A percentile compares a stretch with the other conserved stretches of the same genome.
These are phyloP conservation scores for Leccinum rimulosum DNA, from an alignment of 768 basidiomycete genomes.

Conservation along the genomic window DNA sequence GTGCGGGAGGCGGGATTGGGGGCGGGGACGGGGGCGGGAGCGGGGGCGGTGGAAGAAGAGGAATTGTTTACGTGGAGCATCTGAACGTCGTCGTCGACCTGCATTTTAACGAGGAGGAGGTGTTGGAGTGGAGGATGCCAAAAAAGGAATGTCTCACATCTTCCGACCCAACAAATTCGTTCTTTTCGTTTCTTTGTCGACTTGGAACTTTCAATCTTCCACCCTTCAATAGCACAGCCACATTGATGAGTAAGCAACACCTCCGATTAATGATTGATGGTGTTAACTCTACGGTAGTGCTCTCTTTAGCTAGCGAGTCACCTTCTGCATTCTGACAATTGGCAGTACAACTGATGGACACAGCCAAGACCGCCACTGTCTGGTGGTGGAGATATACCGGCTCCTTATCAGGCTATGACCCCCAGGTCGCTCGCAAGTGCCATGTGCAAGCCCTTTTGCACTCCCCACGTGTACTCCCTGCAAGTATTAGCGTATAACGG, in stretches of 20 bases:
- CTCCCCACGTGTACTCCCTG: not conserved
- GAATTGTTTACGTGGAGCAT: conserved; percentile 22
- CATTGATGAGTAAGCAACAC: conserved; percentile 21
- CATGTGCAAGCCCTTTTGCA: not conserved
- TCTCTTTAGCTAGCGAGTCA: no score
- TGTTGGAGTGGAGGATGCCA: conserved; percentile 34
- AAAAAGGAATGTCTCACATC: conserved; percentile 37
- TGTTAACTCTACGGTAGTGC: no score
- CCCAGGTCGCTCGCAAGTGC: no score
- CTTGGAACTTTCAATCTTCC: conserved; percentile 23
- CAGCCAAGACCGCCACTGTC: not conserved
- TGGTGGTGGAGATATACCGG: not conserved
- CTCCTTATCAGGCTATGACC: not conserved
- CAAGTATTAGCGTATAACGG: not conserved
- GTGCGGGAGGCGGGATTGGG: conserved; percentile 5
- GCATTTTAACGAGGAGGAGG: conserved; percentile 6
- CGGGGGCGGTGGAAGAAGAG: not conserved
- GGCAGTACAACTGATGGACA: no score
- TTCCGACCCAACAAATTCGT: not conserved
- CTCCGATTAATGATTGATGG: no score
- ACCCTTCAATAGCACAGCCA: conserved; percentile 14
- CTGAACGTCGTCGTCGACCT: conserved; percentile 29
- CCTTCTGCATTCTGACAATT: no score
- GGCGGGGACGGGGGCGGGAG: not conserved
- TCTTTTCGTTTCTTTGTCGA: conserved; percentile 18